phyloP scores from a whole-genome alignment of 2,329 filamentous ascomycete species.

The Colletotrichum graminicola region DNA sequence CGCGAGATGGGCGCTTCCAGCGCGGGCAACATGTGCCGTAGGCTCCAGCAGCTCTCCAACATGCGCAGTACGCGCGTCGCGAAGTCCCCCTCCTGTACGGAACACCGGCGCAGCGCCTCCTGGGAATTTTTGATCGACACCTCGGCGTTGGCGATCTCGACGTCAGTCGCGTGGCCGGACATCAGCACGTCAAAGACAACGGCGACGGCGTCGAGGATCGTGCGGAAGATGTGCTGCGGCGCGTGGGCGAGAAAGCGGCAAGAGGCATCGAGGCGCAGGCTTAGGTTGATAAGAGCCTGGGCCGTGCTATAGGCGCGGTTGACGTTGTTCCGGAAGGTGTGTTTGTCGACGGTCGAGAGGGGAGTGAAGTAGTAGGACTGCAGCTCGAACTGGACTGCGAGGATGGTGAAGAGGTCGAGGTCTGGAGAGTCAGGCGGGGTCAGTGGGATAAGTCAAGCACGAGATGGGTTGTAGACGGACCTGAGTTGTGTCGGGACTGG shows the following conservation, averaged over 20 bases:
- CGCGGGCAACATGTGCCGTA: slow-evolving; percentile 53
- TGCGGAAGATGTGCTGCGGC: slow-evolving; percentile 63
- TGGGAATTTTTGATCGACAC: slow-evolving; percentile 38
- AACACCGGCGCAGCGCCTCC: slow-evolving; percentile 55
- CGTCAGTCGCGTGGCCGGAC: slow-evolving; percentile 46
- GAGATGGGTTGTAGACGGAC: slow-evolving; percentile 48
- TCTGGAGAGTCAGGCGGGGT: slow-evolving; percentile 49
- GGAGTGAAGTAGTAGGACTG: slow-evolving; percentile 66
- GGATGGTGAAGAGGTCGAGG: slow-evolving; percentile 61
- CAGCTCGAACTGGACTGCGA: slow-evolving; percentile 65
- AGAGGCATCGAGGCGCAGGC: slow-evolving; percentile 45
- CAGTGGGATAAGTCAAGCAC: not conserved
- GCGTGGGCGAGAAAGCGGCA: slow-evolving; percentile 58
- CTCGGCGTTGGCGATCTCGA: slow-evolving; percentile 40
- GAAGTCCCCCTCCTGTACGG: slow-evolving; percentile 63
- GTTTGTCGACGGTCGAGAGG: slow-evolving; percentile 53
- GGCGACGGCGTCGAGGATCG: slow-evolving; percentile 56
- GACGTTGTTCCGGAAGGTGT: slow-evolving; percentile 58
- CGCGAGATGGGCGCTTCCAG: slow-evolving; percentile 56
- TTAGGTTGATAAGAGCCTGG: slow-evolving; percentile 58
- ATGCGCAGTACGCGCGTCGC: slow-evolving; percentile 59
- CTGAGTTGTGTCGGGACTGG: slow-evolving; percentile 60
- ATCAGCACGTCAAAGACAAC: slow-evolving; percentile 53
- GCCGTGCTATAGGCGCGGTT: slow-evolving; percentile 63
- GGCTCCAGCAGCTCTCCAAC: slow-evolving; percentile 63